Base-by-base conservation (phyloP, 2,329 filamentous ascomycete genomes). In the Leptodontidium sp. region DNA sequence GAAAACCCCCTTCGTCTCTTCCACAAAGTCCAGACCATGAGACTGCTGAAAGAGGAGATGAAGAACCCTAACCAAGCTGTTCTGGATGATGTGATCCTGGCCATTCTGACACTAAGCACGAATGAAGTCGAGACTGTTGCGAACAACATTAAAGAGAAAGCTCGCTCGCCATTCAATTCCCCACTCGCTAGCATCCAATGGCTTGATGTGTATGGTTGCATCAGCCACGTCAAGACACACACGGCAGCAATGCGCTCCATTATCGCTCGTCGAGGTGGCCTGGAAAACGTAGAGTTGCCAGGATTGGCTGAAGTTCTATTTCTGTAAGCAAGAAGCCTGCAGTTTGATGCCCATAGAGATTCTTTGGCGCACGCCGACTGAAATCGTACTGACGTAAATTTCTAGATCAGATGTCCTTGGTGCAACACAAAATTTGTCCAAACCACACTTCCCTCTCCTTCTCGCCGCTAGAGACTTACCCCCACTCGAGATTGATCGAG, bases 161-260 rank as follows among this genome's bases (percentile, higher is more conserved):
- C 57, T 43, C 55, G 35, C 17, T 64, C 57, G 29, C 70, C 68
- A 8, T 70, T 72, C 59, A 68, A 62, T 32, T 61, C 62, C 12
- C 68, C 70, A 11, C 53, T 70, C 14, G 29, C 58, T 2, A 66
- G 61, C 49, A 26, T 53, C 5, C 70, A 72, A 32, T 68, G 70
- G 68, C 62, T 70, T 21, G 66, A 70, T 65, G 63, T 72, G 21
- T 70, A 72, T 65, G 70, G 68, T 7, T 64, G 66, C n/a, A 62
- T 70, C n/a, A 50, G 58, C 12, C 70, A 69, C 55, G 64, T 70
- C 7, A 9, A 50, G 8, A 63, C 66, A 12, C 70, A 70, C 55
- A 64, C 62, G 1, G 14, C 21, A 5, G 68, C 68, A 4, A 58
- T 72, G 70, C 52, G 59, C 15, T 49, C 58, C 8, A 26, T 72